A percentile compares a stretch with the other conserved stretches of the same genome.
Conservation (phyloP, 106 monocot species). For the Dactylorhiza incarnata region DNA sequence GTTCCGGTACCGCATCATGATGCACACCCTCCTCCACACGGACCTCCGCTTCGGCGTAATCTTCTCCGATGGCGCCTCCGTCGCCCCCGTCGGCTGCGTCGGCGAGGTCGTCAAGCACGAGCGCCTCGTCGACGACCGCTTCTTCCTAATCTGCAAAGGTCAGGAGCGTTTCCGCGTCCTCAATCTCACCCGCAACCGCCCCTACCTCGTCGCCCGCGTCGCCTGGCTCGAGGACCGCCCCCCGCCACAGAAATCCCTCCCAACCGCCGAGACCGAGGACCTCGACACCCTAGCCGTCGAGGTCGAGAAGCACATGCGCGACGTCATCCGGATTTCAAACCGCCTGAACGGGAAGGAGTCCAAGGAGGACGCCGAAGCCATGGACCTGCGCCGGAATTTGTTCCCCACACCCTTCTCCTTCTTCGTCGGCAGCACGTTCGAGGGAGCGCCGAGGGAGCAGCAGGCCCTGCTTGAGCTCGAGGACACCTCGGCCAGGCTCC, state of each 20-base stretch:
- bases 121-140: conserved; percentile 77
- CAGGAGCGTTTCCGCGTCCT: conserved; percentile 87
- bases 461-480: conserved; percentile 89
- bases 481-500: conserved; percentile 62
- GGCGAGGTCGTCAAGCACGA: conserved; percentile 93
- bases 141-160: conserved; percentile 96
- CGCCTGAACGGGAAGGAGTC: conserved; percentile 63
- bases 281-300: conserved; percentile 55
- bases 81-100: conserved; percentile 80
- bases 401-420: conserved; percentile 95
- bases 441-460: conserved; percentile 83
- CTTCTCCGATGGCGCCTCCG: conserved; percentile 53
- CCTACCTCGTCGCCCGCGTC: conserved; percentile 82
- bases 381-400: conserved; percentile 45
- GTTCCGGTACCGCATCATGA: conserved; percentile 96
- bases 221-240: conserved; percentile 88
- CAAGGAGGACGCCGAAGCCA: conserved; percentile 21
- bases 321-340: conserved; percentile 79
- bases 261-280: conserved; percentile 11
- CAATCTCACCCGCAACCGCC: conserved; percentile 46
- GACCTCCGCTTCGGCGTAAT: conserved; percentile 86
- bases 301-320: conserved; percentile 76
- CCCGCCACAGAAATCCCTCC: conserved; percentile 10
- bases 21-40: conserved; percentile 85
- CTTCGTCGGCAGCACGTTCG: conserved; percentile 85